Evolutionary conservation across 140 eudicot genomes (phyloP).

Genomic region (Cichorium intybus): DNA sequence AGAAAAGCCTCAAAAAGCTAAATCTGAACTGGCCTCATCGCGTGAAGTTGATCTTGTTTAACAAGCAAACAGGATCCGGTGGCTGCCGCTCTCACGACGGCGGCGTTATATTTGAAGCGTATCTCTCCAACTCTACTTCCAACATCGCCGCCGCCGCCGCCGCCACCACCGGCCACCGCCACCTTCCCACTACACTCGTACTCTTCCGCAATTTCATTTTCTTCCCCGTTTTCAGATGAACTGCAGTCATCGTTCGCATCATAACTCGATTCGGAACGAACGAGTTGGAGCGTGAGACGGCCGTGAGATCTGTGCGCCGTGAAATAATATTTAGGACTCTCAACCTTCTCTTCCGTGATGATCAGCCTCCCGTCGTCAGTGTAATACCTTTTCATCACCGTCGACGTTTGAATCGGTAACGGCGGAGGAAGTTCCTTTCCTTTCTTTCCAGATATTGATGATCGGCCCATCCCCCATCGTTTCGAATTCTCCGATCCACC

Average conservation of each 20-base stretch:
- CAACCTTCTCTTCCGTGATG: slow-evolving; percentile 18
- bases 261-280: not conserved
- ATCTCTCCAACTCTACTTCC: not conserved
- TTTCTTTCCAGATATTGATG: not conserved
- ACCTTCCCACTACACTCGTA: not conserved
- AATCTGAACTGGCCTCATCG: slow-evolving; percentile 1
- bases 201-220: not conserved
- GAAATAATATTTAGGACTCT: not conserved
- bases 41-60: not conserved
- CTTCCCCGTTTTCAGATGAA: too few species aligned
- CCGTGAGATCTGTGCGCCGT: slow-evolving; percentile 27
- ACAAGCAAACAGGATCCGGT: slow-evolving; percentile 8
- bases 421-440: slow-evolving; percentile 19
- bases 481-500: not conserved
- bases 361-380: slow-evolving; percentile 26
- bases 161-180: not conserved
- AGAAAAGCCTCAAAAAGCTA: not conserved
- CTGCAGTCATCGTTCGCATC: not conserved
- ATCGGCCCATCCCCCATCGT: not conserved
- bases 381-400: slow-evolving; percentile 25
- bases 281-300: slow-evolving; percentile 15
- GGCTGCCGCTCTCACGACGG: not conserved
- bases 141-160: not conserved
- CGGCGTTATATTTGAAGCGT: not conserved
- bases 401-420: slow-evolving; percentile 9